Percentiles rank a stretch among this genome's conserved stretches.
These are phyloP conservation scores for Schizophyllum amplum DNA, from an alignment of 1,284 basidiomycete species.

Conservation along the genomic window DNA sequence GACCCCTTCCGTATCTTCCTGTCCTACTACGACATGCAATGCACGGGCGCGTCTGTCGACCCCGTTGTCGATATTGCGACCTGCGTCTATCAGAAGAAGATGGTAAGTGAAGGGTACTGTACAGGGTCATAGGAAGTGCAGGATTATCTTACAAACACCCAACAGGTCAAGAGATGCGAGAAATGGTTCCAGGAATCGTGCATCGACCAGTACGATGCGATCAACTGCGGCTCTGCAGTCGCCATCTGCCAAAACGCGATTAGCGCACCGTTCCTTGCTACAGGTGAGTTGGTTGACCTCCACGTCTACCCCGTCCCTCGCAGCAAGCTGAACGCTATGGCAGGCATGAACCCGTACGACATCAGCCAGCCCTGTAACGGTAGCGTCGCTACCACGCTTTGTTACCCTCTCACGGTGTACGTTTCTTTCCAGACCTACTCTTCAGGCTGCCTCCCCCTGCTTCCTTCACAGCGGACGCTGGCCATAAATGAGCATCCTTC, in stretches of 20 bases:
- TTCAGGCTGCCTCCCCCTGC: not conserved
- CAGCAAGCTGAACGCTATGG: not conserved
- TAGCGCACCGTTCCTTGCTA: slow-evolving; percentile 21
- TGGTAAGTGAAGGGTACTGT: slow-evolving; percentile 23
- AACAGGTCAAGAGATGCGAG: slow-evolving; percentile 39
- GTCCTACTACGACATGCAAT: slow-evolving; percentile 42
- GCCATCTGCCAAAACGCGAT: slow-evolving; percentile 37
- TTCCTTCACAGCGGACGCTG: not conserved
- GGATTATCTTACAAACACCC: not conserved
- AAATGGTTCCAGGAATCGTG: slow-evolving; percentile 40
- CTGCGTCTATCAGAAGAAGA: slow-evolving; percentile 42
- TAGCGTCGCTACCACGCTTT: slow-evolving; percentile 24
- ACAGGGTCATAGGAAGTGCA: slow-evolving; percentile 26
- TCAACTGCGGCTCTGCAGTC: slow-evolving; percentile 42
- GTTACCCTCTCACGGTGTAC: slow-evolving; percentile 42
- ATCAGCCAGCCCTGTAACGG: slow-evolving; percentile 52
- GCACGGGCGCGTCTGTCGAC: slow-evolving; percentile 37
- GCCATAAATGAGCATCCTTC: not conserved
- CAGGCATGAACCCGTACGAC: slow-evolving; percentile 51
- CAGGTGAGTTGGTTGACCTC: slow-evolving; percentile 28
- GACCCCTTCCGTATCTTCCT: slow-evolving; percentile 33
- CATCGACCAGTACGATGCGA: slow-evolving; percentile 38
- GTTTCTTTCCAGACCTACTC: slow-evolving; percentile 8
- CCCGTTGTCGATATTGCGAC: slow-evolving; percentile 28
- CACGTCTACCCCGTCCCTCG: not conserved